Percentiles rank a stretch among this genome's conserved stretches.
Evolutionary conservation across 768 basidiomycete species (phyloP).

Genomic region (Clathrus columnatus): DNA sequence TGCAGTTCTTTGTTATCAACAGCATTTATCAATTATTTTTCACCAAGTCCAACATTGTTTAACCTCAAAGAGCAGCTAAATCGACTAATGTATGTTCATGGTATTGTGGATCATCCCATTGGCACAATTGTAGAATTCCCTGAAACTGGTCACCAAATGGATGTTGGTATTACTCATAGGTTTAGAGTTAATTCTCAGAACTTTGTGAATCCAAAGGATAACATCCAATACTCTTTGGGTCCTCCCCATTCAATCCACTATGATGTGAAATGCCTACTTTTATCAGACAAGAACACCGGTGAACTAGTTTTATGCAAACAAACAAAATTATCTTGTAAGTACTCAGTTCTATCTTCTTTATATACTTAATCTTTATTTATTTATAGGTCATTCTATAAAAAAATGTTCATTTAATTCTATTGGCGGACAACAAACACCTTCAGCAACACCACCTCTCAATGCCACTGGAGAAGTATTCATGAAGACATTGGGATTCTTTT

Average conservation of each 20-base stretch:
- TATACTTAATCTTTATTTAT: neutral
- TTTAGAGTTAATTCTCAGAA: neutral
- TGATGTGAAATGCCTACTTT: neutral
- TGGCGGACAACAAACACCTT: too few species aligned
- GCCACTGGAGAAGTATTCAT: constrained; percentile 13
- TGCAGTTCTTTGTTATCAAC: neutral
- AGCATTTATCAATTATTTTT: neutral
- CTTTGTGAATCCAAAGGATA: neutral
- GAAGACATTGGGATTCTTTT: constrained; percentile 19
- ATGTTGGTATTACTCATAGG: neutral
- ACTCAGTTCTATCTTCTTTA: neutral
- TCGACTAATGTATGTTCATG: neutral
- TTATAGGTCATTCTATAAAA: neutral
- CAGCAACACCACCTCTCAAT: neutral
- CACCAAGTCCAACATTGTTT: neutral
- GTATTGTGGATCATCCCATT: neutral
- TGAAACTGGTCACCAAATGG: neutral
- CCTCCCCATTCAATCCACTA: neutral
- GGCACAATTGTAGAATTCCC: constrained; percentile 4
- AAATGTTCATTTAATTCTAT: neutral
- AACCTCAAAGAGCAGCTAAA: neutral
- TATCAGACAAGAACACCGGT: neutral
- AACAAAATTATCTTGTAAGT: neutral
- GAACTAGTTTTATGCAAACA: neutral
- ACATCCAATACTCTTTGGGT: constrained; percentile 3